Conservation (phyloP, 257 asterid species). For the Parsonsia alboflavescens region DNA sequence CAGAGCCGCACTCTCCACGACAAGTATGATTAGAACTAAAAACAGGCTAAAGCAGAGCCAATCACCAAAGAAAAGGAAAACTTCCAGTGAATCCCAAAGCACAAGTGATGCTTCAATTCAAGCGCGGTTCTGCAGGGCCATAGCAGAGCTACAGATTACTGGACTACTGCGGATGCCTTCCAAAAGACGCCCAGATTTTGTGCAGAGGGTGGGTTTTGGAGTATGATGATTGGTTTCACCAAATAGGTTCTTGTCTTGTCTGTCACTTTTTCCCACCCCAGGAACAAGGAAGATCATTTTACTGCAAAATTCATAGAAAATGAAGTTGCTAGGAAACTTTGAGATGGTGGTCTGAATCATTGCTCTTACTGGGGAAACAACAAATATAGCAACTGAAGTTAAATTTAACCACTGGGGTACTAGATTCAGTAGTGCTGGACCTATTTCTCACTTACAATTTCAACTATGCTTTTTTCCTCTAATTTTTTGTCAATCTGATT, state of each 20-base stretch:
- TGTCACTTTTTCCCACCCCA: not conserved
- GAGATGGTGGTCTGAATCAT: not conserved
- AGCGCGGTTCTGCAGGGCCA: conserved; percentile 93
- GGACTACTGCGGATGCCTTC: conserved; percentile 92
- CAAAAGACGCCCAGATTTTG: conserved; percentile 90
- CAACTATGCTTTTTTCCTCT: not conserved
- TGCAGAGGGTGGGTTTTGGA: conserved; percentile 92
- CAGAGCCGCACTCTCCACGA: conserved; percentile 44
- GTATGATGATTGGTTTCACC: conserved; percentile 26
- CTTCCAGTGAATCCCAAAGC: conserved; percentile 25
- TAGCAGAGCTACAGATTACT: conserved; percentile 75
- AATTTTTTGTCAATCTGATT: too few relatives aligned
- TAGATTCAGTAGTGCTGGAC: too few relatives aligned
- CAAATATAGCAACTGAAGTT: not conserved
- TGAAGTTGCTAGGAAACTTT: not conserved
- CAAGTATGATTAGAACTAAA: conserved; percentile 35
- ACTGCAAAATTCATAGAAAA: not conserved
- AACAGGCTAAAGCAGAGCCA: conserved; percentile 43
- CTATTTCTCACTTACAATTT: too few relatives aligned
- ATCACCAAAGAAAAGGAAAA: conserved; percentile 71
- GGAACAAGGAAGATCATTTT: not conserved
- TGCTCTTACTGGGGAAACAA: not conserved
- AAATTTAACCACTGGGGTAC: too few relatives aligned
- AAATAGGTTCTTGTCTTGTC: not conserved
- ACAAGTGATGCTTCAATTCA: conserved; percentile 62